Percentiles rank a stretch among this genome's conserved stretches.
Evolutionary conservation across 208 protist genomes (phyloP).

Genomic region (Leishmania martiniquensis): DNA sequence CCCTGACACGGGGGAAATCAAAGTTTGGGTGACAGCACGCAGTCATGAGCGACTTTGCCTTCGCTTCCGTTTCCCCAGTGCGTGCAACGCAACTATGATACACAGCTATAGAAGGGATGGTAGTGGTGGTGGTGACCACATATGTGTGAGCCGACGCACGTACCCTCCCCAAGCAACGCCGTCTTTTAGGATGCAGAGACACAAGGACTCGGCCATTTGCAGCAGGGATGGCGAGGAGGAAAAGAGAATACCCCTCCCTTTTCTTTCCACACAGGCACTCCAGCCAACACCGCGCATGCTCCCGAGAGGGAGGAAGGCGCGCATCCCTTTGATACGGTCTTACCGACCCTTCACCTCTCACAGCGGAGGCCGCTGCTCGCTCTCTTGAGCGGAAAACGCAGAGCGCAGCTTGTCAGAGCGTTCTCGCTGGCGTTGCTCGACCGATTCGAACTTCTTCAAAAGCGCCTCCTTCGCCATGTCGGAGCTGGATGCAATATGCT

Average conservation of each 20-base stretch:
- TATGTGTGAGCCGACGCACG: not conserved
- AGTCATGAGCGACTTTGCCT: not conserved
- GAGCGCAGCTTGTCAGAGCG: constrained; percentile 54
- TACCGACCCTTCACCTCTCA: not conserved
- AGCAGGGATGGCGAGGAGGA: not conserved
- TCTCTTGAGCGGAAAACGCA: constrained; percentile 19
- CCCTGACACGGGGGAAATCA: not conserved
- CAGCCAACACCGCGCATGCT: not conserved
- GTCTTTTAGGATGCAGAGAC: too few species aligned
- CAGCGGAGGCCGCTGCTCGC: not conserved
- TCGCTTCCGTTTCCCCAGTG: not conserved
- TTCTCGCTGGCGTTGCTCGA: constrained; percentile 52
- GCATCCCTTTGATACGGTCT: not conserved
- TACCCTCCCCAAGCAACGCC: not conserved
- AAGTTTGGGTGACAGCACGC: not conserved
- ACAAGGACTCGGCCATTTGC: not conserved
- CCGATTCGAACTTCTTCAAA: constrained; percentile 32
- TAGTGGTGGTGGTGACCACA: not conserved
- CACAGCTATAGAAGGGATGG: not conserved
- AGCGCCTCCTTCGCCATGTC: constrained; percentile 26
- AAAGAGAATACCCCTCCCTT: not conserved
- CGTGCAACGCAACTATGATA: not conserved
- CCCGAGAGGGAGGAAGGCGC: not conserved
- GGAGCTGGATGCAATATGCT: not conserved
- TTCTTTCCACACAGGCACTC: too few species aligned